Conservation (phyloP, 2,329 filamentous ascomycete species). For the Apiospora koreana region DNA sequence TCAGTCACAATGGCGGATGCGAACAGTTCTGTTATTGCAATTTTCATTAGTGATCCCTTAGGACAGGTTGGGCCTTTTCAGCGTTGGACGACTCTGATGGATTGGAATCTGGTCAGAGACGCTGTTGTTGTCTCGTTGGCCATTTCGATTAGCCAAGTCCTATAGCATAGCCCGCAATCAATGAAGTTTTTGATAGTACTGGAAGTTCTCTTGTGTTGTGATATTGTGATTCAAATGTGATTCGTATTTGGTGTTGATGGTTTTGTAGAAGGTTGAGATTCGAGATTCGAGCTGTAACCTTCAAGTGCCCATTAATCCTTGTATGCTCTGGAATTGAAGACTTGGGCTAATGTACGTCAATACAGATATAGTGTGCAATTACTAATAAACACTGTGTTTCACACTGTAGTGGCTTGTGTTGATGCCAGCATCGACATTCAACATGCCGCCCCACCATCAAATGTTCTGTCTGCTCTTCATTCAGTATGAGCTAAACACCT, state of each 20-base stretch:
- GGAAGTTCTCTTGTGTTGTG: background rate
- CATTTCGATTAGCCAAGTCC: background rate
- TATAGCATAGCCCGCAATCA: background rate
- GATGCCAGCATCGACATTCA: constrained; percentile 4
- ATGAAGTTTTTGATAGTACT: background rate
- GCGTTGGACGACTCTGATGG: constrained; percentile 6
- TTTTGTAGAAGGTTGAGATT: background rate
- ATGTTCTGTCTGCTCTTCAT: background rate
- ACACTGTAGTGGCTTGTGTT: background rate
- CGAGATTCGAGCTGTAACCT: background rate
- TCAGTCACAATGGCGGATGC: background rate
- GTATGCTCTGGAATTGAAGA: no score
- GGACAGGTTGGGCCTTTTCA: background rate
- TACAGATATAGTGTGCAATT: no score
- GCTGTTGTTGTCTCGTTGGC: background rate
- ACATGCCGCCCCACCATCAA: background rate
- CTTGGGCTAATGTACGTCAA: no score
- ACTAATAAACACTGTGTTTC: background rate
- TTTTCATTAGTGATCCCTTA: background rate
- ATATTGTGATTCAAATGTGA: background rate
- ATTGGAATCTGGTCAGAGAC: background rate
- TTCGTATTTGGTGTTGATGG: background rate
- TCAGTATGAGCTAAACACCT: background rate
- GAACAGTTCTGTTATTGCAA: background rate
- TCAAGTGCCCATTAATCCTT: no score